Percentiles rank a stretch among this genome's conserved stretches.
These are phyloP conservation scores for Scheffersomyces titani DNA, from an alignment of 1,139 yeast species.

Conservation along the genomic window DNA sequence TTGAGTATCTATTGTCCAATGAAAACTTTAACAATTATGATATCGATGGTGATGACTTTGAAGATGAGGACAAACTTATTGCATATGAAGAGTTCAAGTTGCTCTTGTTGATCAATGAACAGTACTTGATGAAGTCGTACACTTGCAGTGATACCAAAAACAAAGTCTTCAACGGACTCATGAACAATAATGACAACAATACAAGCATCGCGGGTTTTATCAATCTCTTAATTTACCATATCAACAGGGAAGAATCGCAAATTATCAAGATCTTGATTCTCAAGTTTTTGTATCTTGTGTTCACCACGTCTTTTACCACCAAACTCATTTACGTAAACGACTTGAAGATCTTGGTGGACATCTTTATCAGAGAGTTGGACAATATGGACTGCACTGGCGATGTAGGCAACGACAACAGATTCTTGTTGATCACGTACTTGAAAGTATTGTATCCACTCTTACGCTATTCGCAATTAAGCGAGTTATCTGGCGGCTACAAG, in stretches of 20 bases:
- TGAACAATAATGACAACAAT: conserved; percentile 19
- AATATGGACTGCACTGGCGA: conserved; percentile 51
- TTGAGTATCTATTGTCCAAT: conserved; percentile 54
- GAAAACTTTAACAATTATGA: conserved; percentile 47
- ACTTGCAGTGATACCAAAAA: conserved; percentile 34
- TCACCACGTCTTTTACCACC: conserved; percentile 65
- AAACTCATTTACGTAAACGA: conserved; percentile 83
- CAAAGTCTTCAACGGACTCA: conserved; percentile 49
- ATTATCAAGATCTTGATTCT: conserved; percentile 76
- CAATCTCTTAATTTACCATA: conserved; percentile 48
- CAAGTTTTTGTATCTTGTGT: conserved; percentile 72
- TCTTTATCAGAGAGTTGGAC: conserved; percentile 75
- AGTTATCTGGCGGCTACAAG: conserved; percentile 55
- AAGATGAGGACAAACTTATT: conserved; percentile 60
- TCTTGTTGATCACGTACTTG: conserved; percentile 69
- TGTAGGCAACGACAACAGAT: conserved; percentile 49
- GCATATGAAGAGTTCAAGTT: conserved; percentile 75
- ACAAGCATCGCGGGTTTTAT: conserved; percentile 37
- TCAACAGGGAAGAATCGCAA: conserved; percentile 76
- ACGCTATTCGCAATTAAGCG: conserved; percentile 60
- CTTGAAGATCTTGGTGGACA: conserved; percentile 81
- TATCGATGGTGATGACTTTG: conserved; percentile 39
- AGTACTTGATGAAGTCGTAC: conserved; percentile 69
- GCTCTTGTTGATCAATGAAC: conserved; percentile 79
- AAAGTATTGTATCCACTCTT: conserved; percentile 76